Conservation (phyloP, 306 rosid genomes). For the Cicer chorassanicum region DNA sequence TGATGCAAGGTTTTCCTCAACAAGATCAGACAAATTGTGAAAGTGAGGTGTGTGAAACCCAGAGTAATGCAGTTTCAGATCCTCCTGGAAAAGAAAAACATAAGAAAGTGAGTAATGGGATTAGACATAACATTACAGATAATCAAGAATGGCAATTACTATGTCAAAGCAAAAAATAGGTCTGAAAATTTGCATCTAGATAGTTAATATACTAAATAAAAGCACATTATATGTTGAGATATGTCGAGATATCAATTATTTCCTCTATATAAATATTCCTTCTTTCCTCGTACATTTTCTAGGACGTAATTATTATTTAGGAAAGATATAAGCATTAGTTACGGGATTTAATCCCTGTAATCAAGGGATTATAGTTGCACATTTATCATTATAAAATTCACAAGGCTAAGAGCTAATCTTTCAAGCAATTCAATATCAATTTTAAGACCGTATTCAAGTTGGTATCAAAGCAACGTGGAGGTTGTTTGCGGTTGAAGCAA, state of each 20-base stretch:
- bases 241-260: neutral
- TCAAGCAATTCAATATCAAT: conserved; percentile 17
- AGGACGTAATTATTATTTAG: neutral
- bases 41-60: conserved; percentile 82
- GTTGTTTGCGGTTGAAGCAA: too few relatives aligned
- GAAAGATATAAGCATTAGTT: neutral
- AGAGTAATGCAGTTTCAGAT: conserved; percentile 76
- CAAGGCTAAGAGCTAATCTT: neutral
- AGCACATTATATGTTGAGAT: conserved; percentile 1
- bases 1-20: conserved; percentile 71
- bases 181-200: neutral
- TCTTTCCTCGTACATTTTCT: conserved; percentile 6
- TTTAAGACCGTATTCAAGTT: conserved; percentile 2
- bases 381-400: neutral
- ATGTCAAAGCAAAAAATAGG: conserved; percentile 5
- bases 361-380: neutral
- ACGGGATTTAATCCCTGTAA: neutral
- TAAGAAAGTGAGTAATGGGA: conserved; percentile 21
- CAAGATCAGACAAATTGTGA: conserved; percentile 94
- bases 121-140: conserved; percentile 21
- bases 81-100: conserved; percentile 64
- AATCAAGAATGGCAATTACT: conserved; percentile 35
- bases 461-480: neutral
- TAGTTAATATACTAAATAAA: conserved; percentile 32
- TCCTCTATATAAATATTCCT: neutral